Evolutionary conservation across 768 basidiomycete genomes (phyloP).

Genomic region (Suillus subalutaceus): DNA sequence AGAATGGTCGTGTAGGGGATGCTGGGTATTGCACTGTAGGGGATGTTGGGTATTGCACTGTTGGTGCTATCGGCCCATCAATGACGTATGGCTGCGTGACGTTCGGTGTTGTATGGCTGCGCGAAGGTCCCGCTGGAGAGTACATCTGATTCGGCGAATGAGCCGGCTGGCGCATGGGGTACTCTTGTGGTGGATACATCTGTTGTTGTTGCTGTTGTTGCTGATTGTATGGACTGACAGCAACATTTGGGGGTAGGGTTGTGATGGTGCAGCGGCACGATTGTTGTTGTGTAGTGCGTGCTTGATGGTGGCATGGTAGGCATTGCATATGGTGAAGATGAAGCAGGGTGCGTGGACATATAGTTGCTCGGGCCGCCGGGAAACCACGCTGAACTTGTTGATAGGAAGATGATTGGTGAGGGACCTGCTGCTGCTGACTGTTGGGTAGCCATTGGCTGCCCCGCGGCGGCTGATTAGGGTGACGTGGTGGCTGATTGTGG

Average conservation of each 20-base stretch:
- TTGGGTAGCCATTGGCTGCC: slow-evolving; percentile 27
- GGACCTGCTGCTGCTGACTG: slow-evolving; percentile 24
- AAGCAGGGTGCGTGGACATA: slow-evolving; percentile 22
- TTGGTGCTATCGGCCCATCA: slow-evolving; percentile 14
- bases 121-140: slow-evolving; percentile 1
- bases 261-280: slow-evolving; percentile 20
- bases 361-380: slow-evolving; percentile 11
- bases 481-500: slow-evolving; percentile 14
- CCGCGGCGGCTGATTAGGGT: slow-evolving; percentile 12
- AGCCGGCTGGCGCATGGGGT: slow-evolving; percentile 35
- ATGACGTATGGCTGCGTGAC: background rate
- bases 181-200: slow-evolving; percentile 28
- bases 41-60: slow-evolving; percentile 58
- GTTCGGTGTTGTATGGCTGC: background rate
- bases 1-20: slow-evolving; percentile 63
- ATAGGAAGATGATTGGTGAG: slow-evolving; percentile 29
- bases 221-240: slow-evolving; percentile 23
- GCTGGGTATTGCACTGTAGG: slow-evolving; percentile 55
- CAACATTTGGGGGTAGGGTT: slow-evolving; percentile 22
- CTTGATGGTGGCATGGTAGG: slow-evolving; percentile 6
- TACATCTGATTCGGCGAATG: slow-evolving; percentile 32
- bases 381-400: slow-evolving; percentile 16
- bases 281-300: slow-evolving; percentile 24
- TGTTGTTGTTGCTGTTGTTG: slow-evolving; percentile 21
- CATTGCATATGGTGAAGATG: slow-evolving; percentile 25